Base-by-base conservation (phyloP, 768 basidiomycete species). In the Lentinula boryana region DNA sequence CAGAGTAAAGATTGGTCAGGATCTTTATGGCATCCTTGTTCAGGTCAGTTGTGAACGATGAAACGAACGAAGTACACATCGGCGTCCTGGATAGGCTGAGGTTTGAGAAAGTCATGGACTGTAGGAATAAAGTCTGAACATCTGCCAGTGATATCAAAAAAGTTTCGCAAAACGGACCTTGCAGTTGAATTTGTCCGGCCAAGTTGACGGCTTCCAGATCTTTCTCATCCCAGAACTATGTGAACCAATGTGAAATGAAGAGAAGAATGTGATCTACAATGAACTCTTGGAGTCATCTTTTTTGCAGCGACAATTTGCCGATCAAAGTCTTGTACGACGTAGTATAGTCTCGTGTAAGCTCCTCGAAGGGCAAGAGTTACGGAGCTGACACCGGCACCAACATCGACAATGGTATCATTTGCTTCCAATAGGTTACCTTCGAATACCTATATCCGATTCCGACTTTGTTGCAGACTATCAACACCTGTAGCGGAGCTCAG, bases 261-360 rank as follows among this genome's bases (percentile, higher is more conserved):
- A n/a, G n/a, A n/a, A n/a, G n/a, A n/a, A n/a, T n/a, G n/a, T n/a
- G n/a, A n/a, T n/a, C n/a, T n/a, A n/a, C n/a, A 13, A 21, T 31
- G 21, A n/a, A 23, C 15, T 50, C 27, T 21, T 50, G 49, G 35
- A 36, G 35, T 5, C 49, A 50, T n/a, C 49, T 50, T 72, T 63
- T 74, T 68, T 4, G 83, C 85, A 65, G 85, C 80, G 46, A 76
- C 75, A 41, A 82, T 78, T 1, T 87, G 84, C 2, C 77, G 74
- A 4, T 76, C 75, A n/a, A 80, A 75, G 65, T 89, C 88, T 63
- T 89, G 87, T 27, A 89, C 76, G 18, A 88, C 70, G 62, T 88
- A 78, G 43, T 77, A 75, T 60, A 84, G 64, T 15, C 52, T 49
- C 3, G 78, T 76, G 61, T 70, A 72, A 4, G 70, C 67, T n/a